Percentiles rank a stretch among this genome's conserved stretches.
phyloP scores from a whole-genome alignment of 371 early-diverging fungal species.

The Syncephalis plumigaleata region DNA sequence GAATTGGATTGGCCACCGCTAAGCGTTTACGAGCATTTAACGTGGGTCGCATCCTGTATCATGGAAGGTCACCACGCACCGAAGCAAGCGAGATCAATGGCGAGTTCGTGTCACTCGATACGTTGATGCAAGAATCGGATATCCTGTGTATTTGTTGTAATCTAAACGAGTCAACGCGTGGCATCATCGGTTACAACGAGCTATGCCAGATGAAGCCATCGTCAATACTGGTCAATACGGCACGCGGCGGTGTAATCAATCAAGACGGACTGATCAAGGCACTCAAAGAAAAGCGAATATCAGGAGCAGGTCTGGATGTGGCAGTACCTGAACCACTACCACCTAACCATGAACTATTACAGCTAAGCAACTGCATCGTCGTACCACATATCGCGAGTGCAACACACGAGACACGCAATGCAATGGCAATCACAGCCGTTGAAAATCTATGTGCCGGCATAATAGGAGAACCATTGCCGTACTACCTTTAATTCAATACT shows the following conservation, averaged over 20 bases:
- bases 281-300: conserved; percentile 36
- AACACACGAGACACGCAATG: conserved; percentile 63
- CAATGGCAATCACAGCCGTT: conserved; percentile 56
- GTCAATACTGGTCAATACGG: conserved; percentile 61
- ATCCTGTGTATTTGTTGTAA: conserved; percentile 57
- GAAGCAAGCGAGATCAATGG: conserved; percentile 17
- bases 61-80: conserved; percentile 19
- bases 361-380: conserved; percentile 42
- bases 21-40: conserved; percentile 52
- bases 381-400: conserved; percentile 50
- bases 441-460: conserved; percentile 33
- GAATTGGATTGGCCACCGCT: conserved; percentile 65
- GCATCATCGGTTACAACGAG: conserved; percentile 39
- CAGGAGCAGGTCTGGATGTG: conserved; percentile 68
- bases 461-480: background rate
- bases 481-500: background rate
- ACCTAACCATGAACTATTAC: conserved; percentile 29
- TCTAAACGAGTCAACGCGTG: conserved; percentile 41
- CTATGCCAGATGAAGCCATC: conserved; percentile 51
- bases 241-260: conserved; percentile 62
- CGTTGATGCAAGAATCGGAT: conserved; percentile 42
- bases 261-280: conserved; percentile 57
- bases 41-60: conserved; percentile 27
- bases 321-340: conserved; percentile 76
- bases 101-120: conserved; percentile 26